These are phyloP conservation scores for Aureobasidium sp. DNA, from an alignment of 2,329 filamentous ascomycete species.

Conservation along the genomic window DNA sequence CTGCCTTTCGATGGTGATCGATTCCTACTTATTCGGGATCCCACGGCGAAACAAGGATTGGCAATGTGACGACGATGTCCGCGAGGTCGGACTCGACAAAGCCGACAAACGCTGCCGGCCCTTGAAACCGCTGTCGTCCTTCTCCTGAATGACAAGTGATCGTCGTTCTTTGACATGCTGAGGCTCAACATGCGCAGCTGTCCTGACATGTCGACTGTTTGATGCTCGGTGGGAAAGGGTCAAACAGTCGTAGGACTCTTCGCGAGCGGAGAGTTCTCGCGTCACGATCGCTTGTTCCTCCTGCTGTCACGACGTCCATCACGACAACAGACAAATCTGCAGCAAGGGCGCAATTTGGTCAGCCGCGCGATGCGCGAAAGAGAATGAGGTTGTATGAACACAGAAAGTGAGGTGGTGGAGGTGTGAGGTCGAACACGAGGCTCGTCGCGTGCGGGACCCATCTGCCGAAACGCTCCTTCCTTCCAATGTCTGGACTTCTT, in stretches of 20 bases:
- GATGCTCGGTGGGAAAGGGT: background rate
- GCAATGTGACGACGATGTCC: conserved; percentile 1
- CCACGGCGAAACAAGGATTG: conserved; percentile 8
- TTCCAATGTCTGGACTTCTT: background rate
- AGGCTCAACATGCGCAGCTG: background rate
- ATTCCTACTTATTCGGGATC: background rate
- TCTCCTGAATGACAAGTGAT: background rate
- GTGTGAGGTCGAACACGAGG: background rate
- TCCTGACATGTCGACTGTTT: background rate
- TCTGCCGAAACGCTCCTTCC: conserved; percentile 1
- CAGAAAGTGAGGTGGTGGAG: background rate
- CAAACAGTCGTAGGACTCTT: background rate
- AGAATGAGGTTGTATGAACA: too few relatives aligned
- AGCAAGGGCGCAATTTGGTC: background rate
- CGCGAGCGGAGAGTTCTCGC: background rate
- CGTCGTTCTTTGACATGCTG: background rate
- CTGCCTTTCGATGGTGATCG: conserved; percentile 1
- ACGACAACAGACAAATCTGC: background rate
- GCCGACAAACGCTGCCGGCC: conserved; percentile 2
- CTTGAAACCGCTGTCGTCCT: background rate
- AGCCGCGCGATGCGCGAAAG: background rate
- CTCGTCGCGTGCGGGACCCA: background rate
- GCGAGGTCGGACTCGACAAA: background rate
- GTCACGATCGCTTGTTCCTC: background rate
- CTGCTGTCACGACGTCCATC: background rate